Evolutionary conservation across 2,329 filamentous ascomycete genomes (phyloP), one percentile per base, ranked within the genome.

Genomic region (Calonectria pseudoturangicola): DNA sequence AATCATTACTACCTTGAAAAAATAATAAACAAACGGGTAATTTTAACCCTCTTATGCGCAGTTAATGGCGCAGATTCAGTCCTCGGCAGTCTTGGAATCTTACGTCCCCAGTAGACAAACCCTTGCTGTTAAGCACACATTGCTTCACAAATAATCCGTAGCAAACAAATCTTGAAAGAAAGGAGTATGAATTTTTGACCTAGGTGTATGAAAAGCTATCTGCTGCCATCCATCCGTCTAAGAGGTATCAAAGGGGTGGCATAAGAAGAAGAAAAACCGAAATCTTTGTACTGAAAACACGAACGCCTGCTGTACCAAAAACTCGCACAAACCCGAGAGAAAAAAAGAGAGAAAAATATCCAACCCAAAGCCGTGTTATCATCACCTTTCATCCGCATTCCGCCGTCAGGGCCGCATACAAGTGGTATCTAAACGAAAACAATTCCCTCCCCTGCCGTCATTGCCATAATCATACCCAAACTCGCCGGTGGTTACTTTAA

Each of bases 211-310:
- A 36, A 28, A 54, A 60, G 43, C 50, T 43, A n/a, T 48, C 43
- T 30, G 27, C 63, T 54, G 45, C 39, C 36, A 50, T 54, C 30
- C 68, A 28, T 60, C 63, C 64, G 36, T 71, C 69, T 71, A 68
- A 71, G 12, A 72, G 70, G 70, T 72, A 72, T 72, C 70, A 68
- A 68, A 41, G 41, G 64, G 64, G 58, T 48, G 58, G 48, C 21
- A 41, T 12, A 33, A 66, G 25, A 54, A 66, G 25, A 54, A 21
- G 21, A 21, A 21, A 21, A 48, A 56, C 2, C 25, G 33, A 63
- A 43, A 47, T 62, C 62, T 65, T 67, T 47, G 48, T 48, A 65
- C 56, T 39, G 16, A 25, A 27, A 27, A 60, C 27, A n/a, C 9
- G 18, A 41, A 68, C 58, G 47, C 66, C 65, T 58, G 51, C 51